Base-by-base conservation (phyloP, 441 rosid species). In the Brassica hybrid region DNA sequence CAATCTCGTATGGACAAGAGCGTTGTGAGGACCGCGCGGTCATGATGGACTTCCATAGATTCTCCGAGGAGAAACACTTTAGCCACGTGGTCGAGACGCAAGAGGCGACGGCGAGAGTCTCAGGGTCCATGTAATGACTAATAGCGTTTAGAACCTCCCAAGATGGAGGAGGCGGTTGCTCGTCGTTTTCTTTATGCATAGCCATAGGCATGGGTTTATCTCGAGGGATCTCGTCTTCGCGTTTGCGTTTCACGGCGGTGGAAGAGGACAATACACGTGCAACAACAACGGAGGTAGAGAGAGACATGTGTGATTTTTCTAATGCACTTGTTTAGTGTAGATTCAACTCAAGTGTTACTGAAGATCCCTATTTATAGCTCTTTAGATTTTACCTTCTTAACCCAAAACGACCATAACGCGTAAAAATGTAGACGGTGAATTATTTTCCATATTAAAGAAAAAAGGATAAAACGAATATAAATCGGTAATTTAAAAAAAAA, bases 71-170 rank as follows among this genome's bases (percentile, higher is more conserved):
- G 10, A 77, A 71, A 32, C 76, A 71, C 10, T 65, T 32, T 2
- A n/a, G 34, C 76, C 80, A 77, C 7, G 76, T 19, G 7, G 80
- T 30, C 14, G 76, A 77, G 72, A 77, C 71, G 67, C 80, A 77
- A 43, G 80, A 71, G 7, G 80, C 72, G n/a, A 57, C 1, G 11
- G 71, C 52, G 16, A 77, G 67, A n/a, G 76, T 65, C 38, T 70
- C 66, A 0, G 76, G 76, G 4, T 77, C 54, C 67, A 66, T 65
- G 72, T 77, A 71, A 18, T 57, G 7, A 0, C 80, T 66, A 65
- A 77, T 16, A 43, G 67, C 30, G 27, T 8, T 2, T 19, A 77
- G 72, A 43, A 18, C 6, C 54, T 30, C 67, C 80, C 80, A 65
- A 27, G 80, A 71, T n/a, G n/a, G n/a, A 27, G 72, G 38, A 65